These are phyloP conservation scores for Didymella keratinophila DNA, from an alignment of 2,329 filamentous ascomycete genomes.

Conservation along the genomic window DNA sequence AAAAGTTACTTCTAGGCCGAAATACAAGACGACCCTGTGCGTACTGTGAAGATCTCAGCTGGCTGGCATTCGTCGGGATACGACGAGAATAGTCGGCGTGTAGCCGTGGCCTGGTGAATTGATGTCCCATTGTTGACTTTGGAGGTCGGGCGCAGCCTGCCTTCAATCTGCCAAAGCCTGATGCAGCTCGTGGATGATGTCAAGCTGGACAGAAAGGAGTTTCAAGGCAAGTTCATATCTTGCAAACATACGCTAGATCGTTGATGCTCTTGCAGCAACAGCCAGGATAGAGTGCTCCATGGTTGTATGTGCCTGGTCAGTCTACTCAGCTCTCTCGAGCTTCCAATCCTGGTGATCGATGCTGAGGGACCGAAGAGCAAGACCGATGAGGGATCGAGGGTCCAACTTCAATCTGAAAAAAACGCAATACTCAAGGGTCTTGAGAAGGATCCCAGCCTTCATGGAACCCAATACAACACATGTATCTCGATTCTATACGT, in stretches of 20 bases:
- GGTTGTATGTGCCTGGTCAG: background rate
- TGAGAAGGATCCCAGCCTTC: slow-evolving; percentile 57
- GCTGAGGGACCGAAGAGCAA: background rate
- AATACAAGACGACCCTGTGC: too few relatives aligned
- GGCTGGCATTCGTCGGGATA: background rate
- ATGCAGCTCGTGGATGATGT: background rate
- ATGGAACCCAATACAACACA: slow-evolving; percentile 41
- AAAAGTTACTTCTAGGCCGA: too few relatives aligned
- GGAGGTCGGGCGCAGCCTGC: background rate
- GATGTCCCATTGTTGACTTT: too few relatives aligned
- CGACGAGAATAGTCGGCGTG: too few relatives aligned
- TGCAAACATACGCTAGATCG: background rate
- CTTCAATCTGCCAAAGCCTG: background rate
- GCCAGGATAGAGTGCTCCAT: background rate
- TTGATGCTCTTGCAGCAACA: background rate
- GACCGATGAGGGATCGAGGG: background rate
- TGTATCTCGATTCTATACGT: slow-evolving; percentile 51
- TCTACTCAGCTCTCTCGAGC: background rate
- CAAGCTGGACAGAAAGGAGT: background rate
- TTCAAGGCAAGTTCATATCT: background rate
- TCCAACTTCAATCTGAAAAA: background rate
- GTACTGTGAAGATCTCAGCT: too few relatives aligned
- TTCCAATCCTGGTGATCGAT: background rate
- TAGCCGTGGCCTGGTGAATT: too few relatives aligned
- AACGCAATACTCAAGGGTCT: slow-evolving; percentile 69